Evolutionary conservation across 345 rosid genomes (phyloP), one percentile per base, ranked within the genome.

Genomic region (Rhodomyrtus tomentosa): DNA sequence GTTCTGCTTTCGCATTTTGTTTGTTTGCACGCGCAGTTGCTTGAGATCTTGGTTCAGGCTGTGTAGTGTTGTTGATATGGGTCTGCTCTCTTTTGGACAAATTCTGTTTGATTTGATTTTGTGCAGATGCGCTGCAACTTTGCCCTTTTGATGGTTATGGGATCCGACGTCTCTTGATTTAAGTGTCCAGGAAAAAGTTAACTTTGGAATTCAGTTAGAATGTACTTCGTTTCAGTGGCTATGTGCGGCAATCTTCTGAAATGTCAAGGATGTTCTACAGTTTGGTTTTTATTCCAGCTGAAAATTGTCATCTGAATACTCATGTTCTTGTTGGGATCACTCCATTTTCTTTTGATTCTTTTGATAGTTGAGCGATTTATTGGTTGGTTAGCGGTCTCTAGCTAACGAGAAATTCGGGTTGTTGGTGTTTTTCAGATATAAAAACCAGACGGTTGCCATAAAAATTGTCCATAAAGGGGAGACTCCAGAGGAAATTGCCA

Each of bases 361-460:
- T 52, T 52, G 22, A 52, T 20, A 22, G 55, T 53, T 2, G 20
- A 20, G 55, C 22, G 9, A 53, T 53, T 53, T 20, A 53, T 53
- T 53, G 25, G 10, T 79, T 50, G 82, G 27, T 81, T n/a, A 51
- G 0, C 4, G 55, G 4, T 29, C n/a, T 81, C 5, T 29, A 25
- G n/a, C 50, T 27, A 55, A 29, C 2, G 16, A 50, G 58, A 50
- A 50, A 80, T 45, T 80, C 1, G 0, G 12, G 7, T n/a, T 20
- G 45, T 86, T 3, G 55, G 55, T 83, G 72, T 62, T 29, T 27
- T 86, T 36, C 82, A 95, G 98, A 88, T 95, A 95, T 86, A 95
- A 90, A 87, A 93, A 92, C 89, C 98, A 92, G 91, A 95, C 92
- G 85, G 98, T 96, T 88, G 99, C 99, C 49, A 92, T 96, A 83